Evolutionary conservation across 257 asterid genomes (phyloP).

Genomic region (Datura wrightii): DNA sequence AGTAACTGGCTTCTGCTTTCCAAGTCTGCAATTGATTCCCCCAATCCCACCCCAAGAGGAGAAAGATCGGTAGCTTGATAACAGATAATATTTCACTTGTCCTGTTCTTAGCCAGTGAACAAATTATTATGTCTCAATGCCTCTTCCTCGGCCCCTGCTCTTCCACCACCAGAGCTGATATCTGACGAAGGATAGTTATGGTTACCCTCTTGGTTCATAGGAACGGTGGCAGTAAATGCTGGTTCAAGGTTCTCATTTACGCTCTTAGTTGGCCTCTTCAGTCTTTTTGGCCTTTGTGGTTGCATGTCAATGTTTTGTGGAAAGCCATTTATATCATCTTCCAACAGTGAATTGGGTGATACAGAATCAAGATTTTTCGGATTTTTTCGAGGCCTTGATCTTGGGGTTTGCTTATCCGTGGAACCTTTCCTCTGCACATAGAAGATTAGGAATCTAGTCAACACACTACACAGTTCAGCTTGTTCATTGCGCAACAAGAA

Average conservation of each 20-base stretch:
- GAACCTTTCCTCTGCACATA: conserved; percentile 69
- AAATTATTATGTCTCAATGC: background rate
- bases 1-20: background rate
- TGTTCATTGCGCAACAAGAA: conserved; percentile 8
- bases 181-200: conserved; percentile 35
- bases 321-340: conserved; percentile 58
- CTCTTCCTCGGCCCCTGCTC: conserved; percentile 42
- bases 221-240: conserved; percentile 63
- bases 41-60: background rate
- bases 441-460: conserved; percentile 26
- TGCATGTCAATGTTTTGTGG: conserved; percentile 46
- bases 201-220: conserved; percentile 48
- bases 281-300: conserved; percentile 82
- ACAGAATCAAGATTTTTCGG: conserved; percentile 52
- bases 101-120: conserved; percentile 20
- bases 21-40: background rate
- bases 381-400: conserved; percentile 61
- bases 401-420: conserved; percentile 59
- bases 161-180: conserved; percentile 16
- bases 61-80: background rate
- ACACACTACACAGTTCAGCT: background rate
- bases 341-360: conserved; percentile 52
- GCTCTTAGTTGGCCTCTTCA: conserved; percentile 93
- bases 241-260: conserved; percentile 91
- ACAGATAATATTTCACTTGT: background rate